These are phyloP conservation scores for Coniella vitis DNA, from an alignment of 2,329 filamentous ascomycete species.

Conservation along the genomic window DNA sequence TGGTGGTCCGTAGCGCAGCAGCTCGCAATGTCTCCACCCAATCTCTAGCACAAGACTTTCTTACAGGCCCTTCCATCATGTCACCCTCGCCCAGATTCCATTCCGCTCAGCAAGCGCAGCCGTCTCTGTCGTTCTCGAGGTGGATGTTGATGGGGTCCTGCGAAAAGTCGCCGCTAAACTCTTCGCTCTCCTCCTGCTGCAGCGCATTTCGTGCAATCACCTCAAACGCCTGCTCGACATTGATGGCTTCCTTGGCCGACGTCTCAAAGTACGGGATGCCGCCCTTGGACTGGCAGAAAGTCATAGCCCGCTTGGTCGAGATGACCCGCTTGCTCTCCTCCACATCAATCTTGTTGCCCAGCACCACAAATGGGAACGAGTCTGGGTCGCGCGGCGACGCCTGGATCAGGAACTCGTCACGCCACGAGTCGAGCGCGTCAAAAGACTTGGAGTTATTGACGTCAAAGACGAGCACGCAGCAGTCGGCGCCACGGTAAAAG, in stretches of 20 bases:
- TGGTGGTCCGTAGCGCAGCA: too few species aligned
- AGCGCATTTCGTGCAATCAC: conserved; percentile 95
- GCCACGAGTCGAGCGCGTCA: conserved; percentile 95
- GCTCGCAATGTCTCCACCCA: not conserved
- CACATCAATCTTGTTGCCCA: conserved; percentile 98
- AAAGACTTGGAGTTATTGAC: conserved; percentile 99
- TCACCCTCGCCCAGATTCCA: not conserved
- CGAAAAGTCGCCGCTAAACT: conserved; percentile 88
- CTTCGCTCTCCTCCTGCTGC: conserved; percentile 93
- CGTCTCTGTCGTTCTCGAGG: conserved; percentile 86
- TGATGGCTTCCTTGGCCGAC: conserved; percentile 96
- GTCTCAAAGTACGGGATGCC: conserved; percentile 99
- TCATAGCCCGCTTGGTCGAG: conserved; percentile 90
- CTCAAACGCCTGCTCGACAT: conserved; percentile 79
- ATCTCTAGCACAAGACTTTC: too few species aligned
- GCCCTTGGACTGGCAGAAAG: conserved; percentile 95
- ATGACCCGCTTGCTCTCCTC: conserved; percentile 98
- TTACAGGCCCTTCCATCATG: not conserved
- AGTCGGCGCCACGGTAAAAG: conserved; percentile 96
- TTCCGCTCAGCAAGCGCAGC: conserved; percentile 72
- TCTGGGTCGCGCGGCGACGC: conserved; percentile 93
- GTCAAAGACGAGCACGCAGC: conserved; percentile 95
- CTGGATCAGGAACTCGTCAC: conserved; percentile 97
- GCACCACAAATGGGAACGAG: conserved; percentile 95
- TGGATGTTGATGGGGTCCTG: conserved; percentile 98